Evolutionary conservation across 257 asterid species (phyloP).

Genomic region (Penstemon eatonii): DNA sequence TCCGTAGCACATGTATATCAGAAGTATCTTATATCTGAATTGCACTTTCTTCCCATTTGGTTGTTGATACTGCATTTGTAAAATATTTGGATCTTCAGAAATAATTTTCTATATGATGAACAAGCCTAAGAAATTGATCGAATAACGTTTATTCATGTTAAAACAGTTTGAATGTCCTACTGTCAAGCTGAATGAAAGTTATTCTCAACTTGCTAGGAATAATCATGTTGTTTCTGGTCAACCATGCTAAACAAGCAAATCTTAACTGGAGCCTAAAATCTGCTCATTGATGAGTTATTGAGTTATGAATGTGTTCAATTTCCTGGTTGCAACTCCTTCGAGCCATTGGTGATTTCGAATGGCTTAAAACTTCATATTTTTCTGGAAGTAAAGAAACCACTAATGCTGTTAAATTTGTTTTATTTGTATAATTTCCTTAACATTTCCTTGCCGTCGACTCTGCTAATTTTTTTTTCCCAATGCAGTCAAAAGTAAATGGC

Average conservation of each 20-base stretch:
- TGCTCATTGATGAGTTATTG: background rate
- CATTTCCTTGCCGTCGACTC: slow-evolving; percentile 7
- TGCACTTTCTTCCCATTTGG: background rate
- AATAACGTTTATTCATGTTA: background rate
- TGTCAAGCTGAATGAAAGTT: background rate
- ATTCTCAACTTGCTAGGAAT: background rate
- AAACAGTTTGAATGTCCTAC: background rate
- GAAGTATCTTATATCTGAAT: background rate
- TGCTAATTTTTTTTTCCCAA: slow-evolving; percentile 15
- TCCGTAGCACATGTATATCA: background rate
- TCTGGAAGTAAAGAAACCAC: background rate
- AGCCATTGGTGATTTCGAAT: slow-evolving; percentile 11
- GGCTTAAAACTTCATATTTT: background rate
- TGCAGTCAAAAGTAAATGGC: slow-evolving; percentile 67
- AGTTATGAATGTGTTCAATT: background rate
- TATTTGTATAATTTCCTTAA: slow-evolving; percentile 1
- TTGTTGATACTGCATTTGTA: background rate
- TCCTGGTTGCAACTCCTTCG: background rate
- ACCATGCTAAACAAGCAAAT: background rate
- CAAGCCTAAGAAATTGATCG: background rate
- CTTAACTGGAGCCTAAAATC: slow-evolving; percentile 8
- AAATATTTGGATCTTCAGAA: background rate
- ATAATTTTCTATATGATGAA: background rate
- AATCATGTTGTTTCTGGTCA: background rate
- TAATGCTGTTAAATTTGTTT: slow-evolving; percentile 2